Base-by-base conservation (phyloP, 768 basidiomycete species). In the Leccinellum rugosiceps region DNA sequence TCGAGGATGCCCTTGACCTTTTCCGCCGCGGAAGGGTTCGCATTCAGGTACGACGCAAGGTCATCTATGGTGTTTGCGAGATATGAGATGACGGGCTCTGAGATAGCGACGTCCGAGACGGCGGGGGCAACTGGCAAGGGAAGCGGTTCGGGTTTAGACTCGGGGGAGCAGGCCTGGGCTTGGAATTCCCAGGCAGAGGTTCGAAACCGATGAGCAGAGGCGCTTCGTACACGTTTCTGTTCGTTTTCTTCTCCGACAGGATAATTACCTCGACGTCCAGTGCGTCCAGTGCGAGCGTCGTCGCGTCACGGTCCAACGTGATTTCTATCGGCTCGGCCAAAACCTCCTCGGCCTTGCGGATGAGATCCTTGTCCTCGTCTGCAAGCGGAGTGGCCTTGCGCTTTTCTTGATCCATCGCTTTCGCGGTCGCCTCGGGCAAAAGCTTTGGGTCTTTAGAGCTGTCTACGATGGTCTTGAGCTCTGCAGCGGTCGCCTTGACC, bases 171-270 rank as follows among this genome's bases (percentile, higher is more conserved):
- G 84, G 78, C 21, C 75, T 62, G 13, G 90, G 85, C 38, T 85
- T 80, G 55, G 80, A 77, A 71, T 85, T 98, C 19, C 96, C 96
- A 23, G 92, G 92, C 32, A 96, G 95, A 10, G 89, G 92, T 72
- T 98, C 94, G 70, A 91, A 92, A 13, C 94, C 96, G 51, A 99
- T 74, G n/a, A 96, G 97, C 23, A 98, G 78, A 6, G 88, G 87
- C 17, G 75, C 80, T 46, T 76, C 73, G 68, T 96, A 96, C 6
- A 69, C 51, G 46, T 75, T 75, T 28, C 34, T 1, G 8, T 75
- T 74, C 60, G 55, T 53, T 50, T 68, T 59, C 10, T 60, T 57
- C 26, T 68, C 68, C 3, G 65, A 53, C 49, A 67, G 53, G 19
- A 69, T 59, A 17, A 72, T 47, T 19, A 73, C 52, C 17, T 71